Evolutionary conservation across 495 filamentous ascomycete species (phyloP), one percentile per base, ranked within the genome.

Genomic region (Polyplosphaeria fusca): DNA sequence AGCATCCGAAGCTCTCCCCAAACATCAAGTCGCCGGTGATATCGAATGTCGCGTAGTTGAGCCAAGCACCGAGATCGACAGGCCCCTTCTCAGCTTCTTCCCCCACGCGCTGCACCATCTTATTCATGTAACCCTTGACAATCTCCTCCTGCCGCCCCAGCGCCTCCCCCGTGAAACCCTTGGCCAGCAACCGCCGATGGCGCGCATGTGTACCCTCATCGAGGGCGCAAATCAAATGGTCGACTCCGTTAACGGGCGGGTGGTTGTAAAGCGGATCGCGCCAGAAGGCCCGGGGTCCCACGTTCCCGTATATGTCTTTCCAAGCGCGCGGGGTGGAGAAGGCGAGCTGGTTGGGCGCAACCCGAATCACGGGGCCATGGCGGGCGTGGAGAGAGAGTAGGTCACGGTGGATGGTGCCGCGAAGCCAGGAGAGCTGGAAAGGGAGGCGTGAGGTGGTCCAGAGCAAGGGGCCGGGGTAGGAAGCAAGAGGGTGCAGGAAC

Each of bases 251-350:
- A 7, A 35, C 30, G 7, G 30, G 30, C 7, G 14, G 7, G 7
- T 35, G 7, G 30, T 35, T 7, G 30, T 35, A 35, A 7, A 35
- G 7, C 14, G 30, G 30, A 14, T 35, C 30, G 25, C 48, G 5
- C 20, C 48, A 11, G 41, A 49, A 47, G 48, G 42, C 16, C 42
- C 50, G 9, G 50, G 30, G 7, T 7, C 30, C 30, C 7, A 14
- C 14, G 30, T 14, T 7, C 30, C 82, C 82, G 61, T 87, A 87
- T 58, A 43, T 52, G 18, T 42, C 48, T 25, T 52, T 52, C 27
- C 48, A 52, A 7, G 48, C 30, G 5, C n/a, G n/a, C 14, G 45
- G 7, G 24, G 12, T 28, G 24, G 19, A 16, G 45, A 24, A 48
- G 13, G 48, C 37, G 12, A 52, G 27, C 35, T 47, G 5, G 35